phyloP scores from a whole-genome alignment of 768 basidiomycete species.

The Auricularia auricula-judae region DNA sequence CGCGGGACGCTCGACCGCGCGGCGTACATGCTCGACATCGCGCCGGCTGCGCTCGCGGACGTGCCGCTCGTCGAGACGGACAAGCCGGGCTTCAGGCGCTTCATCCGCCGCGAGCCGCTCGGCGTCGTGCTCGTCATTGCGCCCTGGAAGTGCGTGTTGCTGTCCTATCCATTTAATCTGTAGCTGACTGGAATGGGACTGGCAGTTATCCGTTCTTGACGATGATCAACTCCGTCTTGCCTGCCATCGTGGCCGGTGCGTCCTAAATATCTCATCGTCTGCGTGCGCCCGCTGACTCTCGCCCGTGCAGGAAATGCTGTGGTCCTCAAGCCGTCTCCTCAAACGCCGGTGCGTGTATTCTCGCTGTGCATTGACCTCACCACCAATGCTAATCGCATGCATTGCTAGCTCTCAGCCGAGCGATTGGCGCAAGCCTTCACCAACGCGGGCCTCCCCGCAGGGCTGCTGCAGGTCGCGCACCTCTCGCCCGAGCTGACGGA shows the following conservation, averaged over 20 bases:
- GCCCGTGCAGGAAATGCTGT: conserved; percentile 59
- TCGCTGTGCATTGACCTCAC: too few relatives aligned
- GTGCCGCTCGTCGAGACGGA: conserved; percentile 65
- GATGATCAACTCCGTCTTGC: conserved; percentile 84
- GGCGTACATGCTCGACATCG: conserved; percentile 76
- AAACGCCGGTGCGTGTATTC: conserved; percentile 49
- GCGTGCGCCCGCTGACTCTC: background rate
- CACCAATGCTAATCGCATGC: too few relatives aligned
- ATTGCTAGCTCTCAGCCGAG: conserved; percentile 54
- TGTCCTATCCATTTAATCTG: background rate
- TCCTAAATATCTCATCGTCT: background rate
- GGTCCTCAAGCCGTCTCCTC: conserved; percentile 90
- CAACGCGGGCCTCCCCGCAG: conserved; percentile 68
- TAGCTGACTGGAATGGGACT: background rate
- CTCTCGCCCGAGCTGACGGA: conserved; percentile 52
- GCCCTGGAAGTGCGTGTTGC: conserved; percentile 76
- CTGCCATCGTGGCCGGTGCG: conserved; percentile 62
- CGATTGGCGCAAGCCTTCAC: conserved; percentile 57
- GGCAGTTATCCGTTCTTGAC: conserved; percentile 80
- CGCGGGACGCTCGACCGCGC: conserved; percentile 74
- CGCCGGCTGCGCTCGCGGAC: conserved; percentile 61
- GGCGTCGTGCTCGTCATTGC: conserved; percentile 84
- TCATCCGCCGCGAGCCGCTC: conserved; percentile 71
- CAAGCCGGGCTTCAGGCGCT: conserved; percentile 73
- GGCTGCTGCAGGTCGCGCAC: conserved; percentile 67